phyloP scores from a whole-genome alignment of 2,329 filamentous ascomycete species.

The Chaetomium sp. region DNA sequence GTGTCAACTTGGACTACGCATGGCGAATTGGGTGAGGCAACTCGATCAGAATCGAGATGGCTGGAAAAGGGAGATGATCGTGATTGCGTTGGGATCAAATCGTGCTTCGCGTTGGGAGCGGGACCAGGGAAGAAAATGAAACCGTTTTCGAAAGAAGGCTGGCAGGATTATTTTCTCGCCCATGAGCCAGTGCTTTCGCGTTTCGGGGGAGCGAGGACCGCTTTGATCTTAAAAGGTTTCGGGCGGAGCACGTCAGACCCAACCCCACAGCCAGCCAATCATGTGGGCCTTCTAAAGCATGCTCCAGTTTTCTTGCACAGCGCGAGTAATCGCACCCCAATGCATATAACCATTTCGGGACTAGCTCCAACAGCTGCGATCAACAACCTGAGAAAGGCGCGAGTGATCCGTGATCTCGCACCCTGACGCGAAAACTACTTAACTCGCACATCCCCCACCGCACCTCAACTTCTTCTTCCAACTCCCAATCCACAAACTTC shows the following conservation, averaged over 20 bases:
- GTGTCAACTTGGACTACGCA: background rate
- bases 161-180: slow-evolving; percentile 6
- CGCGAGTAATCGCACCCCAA: slow-evolving; percentile 19
- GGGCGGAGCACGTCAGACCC: background rate
- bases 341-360: slow-evolving; percentile 36
- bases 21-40: background rate
- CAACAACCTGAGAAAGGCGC: slow-evolving; percentile 33
- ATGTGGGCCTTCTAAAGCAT: slow-evolving; percentile 6
- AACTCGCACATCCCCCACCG: slow-evolving; percentile 53
- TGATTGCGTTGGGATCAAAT: slow-evolving; percentile 9
- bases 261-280: slow-evolving; percentile 24
- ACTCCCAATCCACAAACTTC: slow-evolving; percentile 44
- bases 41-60: slow-evolving; percentile 8
- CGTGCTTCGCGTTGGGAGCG: slow-evolving; percentile 3
- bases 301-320: slow-evolving; percentile 25
- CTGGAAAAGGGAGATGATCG: background rate
- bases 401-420: slow-evolving; percentile 55
- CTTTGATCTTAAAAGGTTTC: slow-evolving; percentile 17
- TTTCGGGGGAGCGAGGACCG: slow-evolving; percentile 13
- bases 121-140: background rate
- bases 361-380: slow-evolving; percentile 37
- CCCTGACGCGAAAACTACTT: slow-evolving; percentile 57
- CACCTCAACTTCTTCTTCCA: slow-evolving; percentile 41
- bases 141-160: background rate
- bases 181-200: slow-evolving; percentile 14